These are phyloP conservation scores for Rhizophagus clarus DNA, from an alignment of 192 early-diverging fungal species.

Conservation along the genomic window DNA sequence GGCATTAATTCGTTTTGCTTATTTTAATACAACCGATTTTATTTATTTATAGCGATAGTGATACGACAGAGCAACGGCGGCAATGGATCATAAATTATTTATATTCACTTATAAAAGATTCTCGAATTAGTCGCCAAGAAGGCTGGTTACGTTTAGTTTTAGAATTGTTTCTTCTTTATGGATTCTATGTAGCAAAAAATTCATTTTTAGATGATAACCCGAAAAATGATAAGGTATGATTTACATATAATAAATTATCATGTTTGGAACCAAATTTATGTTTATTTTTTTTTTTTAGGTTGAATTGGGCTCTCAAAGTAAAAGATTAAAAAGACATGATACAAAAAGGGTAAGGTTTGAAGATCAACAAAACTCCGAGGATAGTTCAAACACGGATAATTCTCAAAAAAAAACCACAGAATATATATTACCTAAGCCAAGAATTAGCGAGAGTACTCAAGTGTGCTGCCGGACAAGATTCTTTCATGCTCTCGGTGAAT, in stretches of 20 bases:
- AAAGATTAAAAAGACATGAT: neutral
- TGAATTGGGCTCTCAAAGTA: neutral
- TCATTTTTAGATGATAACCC: constrained; percentile 35
- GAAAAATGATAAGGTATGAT: constrained; percentile 41
- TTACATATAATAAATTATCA: neutral
- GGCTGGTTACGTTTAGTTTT: constrained; percentile 69
- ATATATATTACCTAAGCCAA: constrained; percentile 48
- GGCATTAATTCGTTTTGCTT: neutral
- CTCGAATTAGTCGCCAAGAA: constrained; percentile 76
- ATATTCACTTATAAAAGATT: constrained; percentile 69
- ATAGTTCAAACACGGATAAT: neutral
- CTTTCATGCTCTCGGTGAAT: constrained; percentile 68
- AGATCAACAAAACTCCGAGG: neutral
- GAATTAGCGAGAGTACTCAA: constrained; percentile 56
- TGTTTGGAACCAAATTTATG: neutral
- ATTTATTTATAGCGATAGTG: neutral
- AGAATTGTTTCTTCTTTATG: constrained; percentile 70
- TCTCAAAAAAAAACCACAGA: neutral
- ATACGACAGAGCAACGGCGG: constrained; percentile 55
- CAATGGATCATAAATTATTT: constrained; percentile 86
- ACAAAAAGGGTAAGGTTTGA: constrained; percentile 7
- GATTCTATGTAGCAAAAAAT: constrained; percentile 68
- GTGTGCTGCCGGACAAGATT: constrained; percentile 65
- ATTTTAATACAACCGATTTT: neutral
- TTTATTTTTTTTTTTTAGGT: neutral